These are phyloP conservation scores for Aspergillus conjunctus DNA, from an alignment of 495 filamentous ascomycete species.

Conservation along the genomic window DNA sequence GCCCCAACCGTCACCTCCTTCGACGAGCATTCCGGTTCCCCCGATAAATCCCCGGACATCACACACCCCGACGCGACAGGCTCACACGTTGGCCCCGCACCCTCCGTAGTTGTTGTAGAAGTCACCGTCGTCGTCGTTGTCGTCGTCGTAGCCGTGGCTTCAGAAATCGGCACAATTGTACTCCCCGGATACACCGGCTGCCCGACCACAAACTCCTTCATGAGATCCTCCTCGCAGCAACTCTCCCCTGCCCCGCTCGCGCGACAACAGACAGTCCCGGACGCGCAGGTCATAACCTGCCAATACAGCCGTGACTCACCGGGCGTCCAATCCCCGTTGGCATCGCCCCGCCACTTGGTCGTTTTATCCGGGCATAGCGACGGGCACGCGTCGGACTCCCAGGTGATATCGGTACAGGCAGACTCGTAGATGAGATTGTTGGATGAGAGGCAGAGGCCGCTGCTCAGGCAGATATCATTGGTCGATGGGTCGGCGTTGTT, in stretches of 20 bases:
- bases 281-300: background rate
- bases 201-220: background rate
- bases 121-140: background rate
- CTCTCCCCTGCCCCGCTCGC: background rate
- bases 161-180: background rate
- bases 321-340: background rate
- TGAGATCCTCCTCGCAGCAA: background rate
- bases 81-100: background rate
- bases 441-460: slow-evolving; percentile 3
- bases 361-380: background rate
- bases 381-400: background rate
- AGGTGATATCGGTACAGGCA: slow-evolving; percentile 6
- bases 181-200: background rate
- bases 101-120: background rate
- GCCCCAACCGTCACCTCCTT: background rate
- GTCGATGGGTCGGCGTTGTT: background rate
- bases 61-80: too few relatives aligned
- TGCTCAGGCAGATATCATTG: background rate
- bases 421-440: slow-evolving; percentile 3
- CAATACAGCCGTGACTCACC: slow-evolving; percentile 1
- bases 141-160: too few relatives aligned
- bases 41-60: too few relatives aligned
- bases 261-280: background rate
- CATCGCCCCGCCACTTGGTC: background rate
- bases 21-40: background rate